Conservation (phyloP, 2,329 filamentous ascomycete genomes). For the Achaetomium macrosporum region DNA sequence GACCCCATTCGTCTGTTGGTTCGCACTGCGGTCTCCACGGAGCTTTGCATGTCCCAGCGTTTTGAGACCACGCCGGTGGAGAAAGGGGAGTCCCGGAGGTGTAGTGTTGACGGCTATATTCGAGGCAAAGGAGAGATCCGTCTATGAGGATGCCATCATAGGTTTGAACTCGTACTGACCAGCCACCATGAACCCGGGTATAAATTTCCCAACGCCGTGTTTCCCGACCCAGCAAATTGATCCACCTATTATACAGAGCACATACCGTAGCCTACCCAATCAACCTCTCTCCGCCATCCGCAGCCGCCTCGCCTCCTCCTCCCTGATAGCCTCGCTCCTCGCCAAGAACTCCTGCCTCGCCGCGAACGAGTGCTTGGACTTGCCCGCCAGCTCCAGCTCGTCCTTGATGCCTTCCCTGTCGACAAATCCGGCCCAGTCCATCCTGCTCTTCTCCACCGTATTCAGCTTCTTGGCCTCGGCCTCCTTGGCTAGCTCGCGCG, state of each 20-base stretch:
- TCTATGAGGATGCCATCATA: too few species aligned
- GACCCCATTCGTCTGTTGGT: too few species aligned
- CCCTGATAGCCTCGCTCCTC: conserved; percentile 56
- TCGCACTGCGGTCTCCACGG: too few species aligned
- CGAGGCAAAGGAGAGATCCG: too few species aligned
- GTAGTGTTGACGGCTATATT: too few species aligned
- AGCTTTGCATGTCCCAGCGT: too few species aligned
- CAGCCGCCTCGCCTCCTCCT: conserved; percentile 53
- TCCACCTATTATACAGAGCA: background rate
- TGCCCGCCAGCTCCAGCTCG: conserved; percentile 59
- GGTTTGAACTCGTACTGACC: too few species aligned
- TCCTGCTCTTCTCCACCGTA: conserved; percentile 64
- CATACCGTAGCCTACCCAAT: background rate
- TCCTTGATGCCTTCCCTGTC: conserved; percentile 66
- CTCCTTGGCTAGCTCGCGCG: conserved; percentile 37
- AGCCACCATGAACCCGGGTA: too few species aligned
- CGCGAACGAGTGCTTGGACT: conserved; percentile 58
- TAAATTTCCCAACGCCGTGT: too few species aligned
- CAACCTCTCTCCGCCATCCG: conserved; percentile 33
- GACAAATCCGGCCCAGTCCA: conserved; percentile 68
- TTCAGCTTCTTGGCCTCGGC: conserved; percentile 59
- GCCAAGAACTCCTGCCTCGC: conserved; percentile 60
- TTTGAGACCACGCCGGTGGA: too few species aligned
- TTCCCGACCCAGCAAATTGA: too few species aligned
- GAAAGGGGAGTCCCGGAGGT: too few species aligned